phyloP scores from a whole-genome alignment of 129 eudicot genomes.

The Tanacetum coccineum region DNA sequence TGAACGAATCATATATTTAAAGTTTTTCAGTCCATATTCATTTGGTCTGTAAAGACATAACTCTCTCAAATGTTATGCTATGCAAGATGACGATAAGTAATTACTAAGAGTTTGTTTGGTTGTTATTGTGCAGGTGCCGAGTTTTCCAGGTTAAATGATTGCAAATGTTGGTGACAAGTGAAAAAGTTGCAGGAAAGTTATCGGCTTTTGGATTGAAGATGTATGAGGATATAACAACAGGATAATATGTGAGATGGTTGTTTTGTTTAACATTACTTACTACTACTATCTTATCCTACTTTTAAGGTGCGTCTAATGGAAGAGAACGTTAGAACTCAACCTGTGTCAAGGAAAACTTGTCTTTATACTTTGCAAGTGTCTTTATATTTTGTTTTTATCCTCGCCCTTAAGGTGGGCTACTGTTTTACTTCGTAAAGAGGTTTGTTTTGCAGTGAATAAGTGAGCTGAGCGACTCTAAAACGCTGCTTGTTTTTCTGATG shows the following conservation, averaged over 20 bases:
- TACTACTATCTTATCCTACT: conserved; percentile 26
- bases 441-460: conserved; percentile 14
- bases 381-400: neutral
- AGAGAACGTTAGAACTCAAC: conserved; percentile 9
- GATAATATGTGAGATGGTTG: conserved; percentile 19
- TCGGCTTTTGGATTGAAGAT: conserved; percentile 30
- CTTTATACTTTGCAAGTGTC: conserved; percentile 15
- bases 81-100: too few species aligned
- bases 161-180: conserved; percentile 37
- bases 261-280: conserved; percentile 25
- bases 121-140: conserved; percentile 55
- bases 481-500: neutral
- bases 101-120: neutral
- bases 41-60: too few species aligned
- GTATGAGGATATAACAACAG: conserved; percentile 19
- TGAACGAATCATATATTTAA: too few species aligned
- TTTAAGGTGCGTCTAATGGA: conserved; percentile 19
- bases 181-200: conserved; percentile 34
- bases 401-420: neutral
- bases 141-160: conserved; percentile 54
- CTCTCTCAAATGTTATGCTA: too few species aligned
- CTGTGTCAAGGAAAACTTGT: neutral
- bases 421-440: conserved; percentile 1
- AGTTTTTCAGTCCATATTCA: too few species aligned
- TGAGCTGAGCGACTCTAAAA: neutral